phyloP scores from a whole-genome alignment of 352 stramenopile genomes.

The Peronospora farinosa region DNA sequence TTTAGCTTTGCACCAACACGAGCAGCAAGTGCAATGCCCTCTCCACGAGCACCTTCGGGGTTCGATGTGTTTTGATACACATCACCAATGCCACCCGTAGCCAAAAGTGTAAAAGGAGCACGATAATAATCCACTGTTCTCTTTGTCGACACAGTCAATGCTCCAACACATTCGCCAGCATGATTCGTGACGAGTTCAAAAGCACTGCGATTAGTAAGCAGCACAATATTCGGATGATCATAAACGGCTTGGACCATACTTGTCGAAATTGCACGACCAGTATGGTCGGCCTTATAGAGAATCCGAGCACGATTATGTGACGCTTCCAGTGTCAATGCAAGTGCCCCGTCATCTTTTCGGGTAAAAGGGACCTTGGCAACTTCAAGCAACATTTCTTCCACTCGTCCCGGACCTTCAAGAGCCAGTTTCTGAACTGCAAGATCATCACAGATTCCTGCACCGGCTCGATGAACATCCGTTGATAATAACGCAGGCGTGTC shows the following conservation, averaged over 20 bases:
- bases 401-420: conserved; percentile 78
- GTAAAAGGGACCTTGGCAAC: conserved; percentile 88
- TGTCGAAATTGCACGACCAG: conserved; percentile 88
- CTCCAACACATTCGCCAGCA: conserved; percentile 56
- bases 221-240: conserved; percentile 74
- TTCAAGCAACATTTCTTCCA: conserved; percentile 89
- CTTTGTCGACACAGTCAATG: conserved; percentile 55
- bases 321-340: conserved; percentile 84
- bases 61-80: conserved; percentile 95
- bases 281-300: conserved; percentile 92
- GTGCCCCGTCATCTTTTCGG: conserved; percentile 49
- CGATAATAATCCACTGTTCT: conserved; percentile 59
- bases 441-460: conserved; percentile 87
- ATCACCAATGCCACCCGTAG: conserved; percentile 88
- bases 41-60: conserved; percentile 68
- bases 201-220: conserved; percentile 66
- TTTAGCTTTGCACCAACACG: conserved; percentile 66
- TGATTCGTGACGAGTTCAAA: conserved; percentile 76
- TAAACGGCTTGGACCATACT: conserved; percentile 84
- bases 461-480: conserved; percentile 86
- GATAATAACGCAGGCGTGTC: conserved; percentile 84
- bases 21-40: conserved; percentile 73
- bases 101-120: conserved; percentile 85
- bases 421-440: conserved; percentile 90
- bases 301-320: conserved; percentile 91